Conservation (phyloP, 805 yeast genomes). For the Saccharomycopsis babjevae region DNA sequence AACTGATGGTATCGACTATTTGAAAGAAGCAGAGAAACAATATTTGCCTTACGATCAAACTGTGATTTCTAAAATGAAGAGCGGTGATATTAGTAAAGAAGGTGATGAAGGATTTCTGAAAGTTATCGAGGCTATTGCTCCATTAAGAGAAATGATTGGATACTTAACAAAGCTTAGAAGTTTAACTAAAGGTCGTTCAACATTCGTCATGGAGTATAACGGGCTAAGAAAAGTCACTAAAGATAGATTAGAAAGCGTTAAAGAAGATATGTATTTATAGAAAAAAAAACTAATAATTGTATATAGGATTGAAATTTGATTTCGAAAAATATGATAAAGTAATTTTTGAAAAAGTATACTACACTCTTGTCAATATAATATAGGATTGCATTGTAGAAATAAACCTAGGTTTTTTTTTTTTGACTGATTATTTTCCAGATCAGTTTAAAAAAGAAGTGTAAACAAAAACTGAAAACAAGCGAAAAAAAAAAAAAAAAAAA, state of each 20-base stretch:
- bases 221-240: conserved; percentile 61
- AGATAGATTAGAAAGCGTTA: conserved; percentile 32
- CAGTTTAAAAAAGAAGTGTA: too few species aligned
- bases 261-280: conserved; percentile 7
- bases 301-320: background rate
- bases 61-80: conserved; percentile 20
- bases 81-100: conserved; percentile 18
- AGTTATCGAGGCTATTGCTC: conserved; percentile 67
- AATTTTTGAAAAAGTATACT: too few species aligned
- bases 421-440: too few species aligned
- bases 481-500: too few species aligned
- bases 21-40: conserved; percentile 46
- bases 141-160: conserved; percentile 84
- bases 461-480: too few species aligned
- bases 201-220: conserved; percentile 65
- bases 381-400: too few species aligned
- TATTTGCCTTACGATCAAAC: conserved; percentile 77
- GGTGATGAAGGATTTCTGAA: conserved; percentile 29
- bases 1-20: conserved; percentile 25
- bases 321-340: too few species aligned
- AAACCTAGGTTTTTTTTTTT: too few species aligned
- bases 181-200: conserved; percentile 82
- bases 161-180: conserved; percentile 70
- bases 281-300: background rate
- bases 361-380: too few species aligned